These are phyloP conservation scores for Amanita pallidorosea DNA, from an alignment of 768 basidiomycete genomes.

Conservation along the genomic window DNA sequence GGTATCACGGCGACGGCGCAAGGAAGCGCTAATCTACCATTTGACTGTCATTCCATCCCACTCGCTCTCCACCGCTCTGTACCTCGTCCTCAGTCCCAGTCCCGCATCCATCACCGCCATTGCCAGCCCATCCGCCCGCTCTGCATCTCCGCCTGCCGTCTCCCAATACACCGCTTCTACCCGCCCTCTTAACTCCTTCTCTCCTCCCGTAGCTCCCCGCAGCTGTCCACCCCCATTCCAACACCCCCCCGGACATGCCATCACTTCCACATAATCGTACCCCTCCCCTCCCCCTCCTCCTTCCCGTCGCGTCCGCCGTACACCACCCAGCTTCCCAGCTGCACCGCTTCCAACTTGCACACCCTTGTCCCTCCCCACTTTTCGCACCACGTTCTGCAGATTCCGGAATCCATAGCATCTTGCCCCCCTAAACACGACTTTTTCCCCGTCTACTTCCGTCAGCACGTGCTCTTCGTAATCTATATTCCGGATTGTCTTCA, in stretches of 20 bases:
- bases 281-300: slow-evolving; percentile 22
- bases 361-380: slow-evolving; percentile 80
- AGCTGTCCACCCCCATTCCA: slow-evolving; percentile 96
- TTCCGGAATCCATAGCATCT: slow-evolving; percentile 98
- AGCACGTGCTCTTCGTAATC: slow-evolving; percentile 75
- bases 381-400: slow-evolving; percentile 91
- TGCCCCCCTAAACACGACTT: slow-evolving; percentile 80
- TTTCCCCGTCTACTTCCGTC: slow-evolving; percentile 28
- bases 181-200: slow-evolving; percentile 69
- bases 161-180: slow-evolving; percentile 84
- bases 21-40: slow-evolving; percentile 35
- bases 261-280: slow-evolving; percentile 93
- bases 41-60: slow-evolving; percentile 68
- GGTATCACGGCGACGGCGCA: slow-evolving; percentile 39
- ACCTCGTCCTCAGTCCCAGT: slow-evolving; percentile 56
- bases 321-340: slow-evolving; percentile 19
- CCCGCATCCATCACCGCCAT: slow-evolving; percentile 21
- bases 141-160: slow-evolving; percentile 6
- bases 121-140: slow-evolving; percentile 9
- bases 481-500: slow-evolving; percentile 54
- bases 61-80: slow-evolving; percentile 80
- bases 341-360: slow-evolving; percentile 47
- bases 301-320: slow-evolving; percentile 13
- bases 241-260: slow-evolving; percentile 98
- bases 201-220: slow-evolving; percentile 41